Evolutionary conservation across 345 rosid species (phyloP), one percentile per base, ranked within the genome.

Genomic region (Citrus reticulata): DNA sequence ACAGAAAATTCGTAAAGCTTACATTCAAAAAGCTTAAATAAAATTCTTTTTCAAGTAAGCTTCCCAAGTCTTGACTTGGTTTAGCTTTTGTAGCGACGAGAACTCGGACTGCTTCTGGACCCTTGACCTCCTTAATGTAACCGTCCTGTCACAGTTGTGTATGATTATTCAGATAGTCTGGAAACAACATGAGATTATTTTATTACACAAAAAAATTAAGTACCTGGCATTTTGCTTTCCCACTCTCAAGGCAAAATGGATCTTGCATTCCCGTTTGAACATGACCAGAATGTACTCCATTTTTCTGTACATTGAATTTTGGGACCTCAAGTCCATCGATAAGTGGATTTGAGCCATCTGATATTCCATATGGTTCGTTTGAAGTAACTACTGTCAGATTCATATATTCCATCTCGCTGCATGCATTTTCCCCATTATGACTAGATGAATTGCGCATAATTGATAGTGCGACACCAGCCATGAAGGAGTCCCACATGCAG

Each of bases 401-500:
- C 90, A 93, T 93, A 51, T 86, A 95, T 81, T 93, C 93, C 98
- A 93, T 89, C 81, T 88, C 95, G 0, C 95, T 89, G 70, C 88
- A 93, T 66, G 93, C 93, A 68, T 93, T 93, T 83, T 89, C 91
- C 34, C 90, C 84, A 11, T 76, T 66, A 20, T 75, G 24, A 5
- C 66, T 84, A 27, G 63, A 74, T 27, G 81, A 81, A 61, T 84
- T 90, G 8, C 81, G 79, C 95, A 95, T 90, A 70, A 82, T 88
- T 49, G 99, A 95, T 73, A 88, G 88, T 24, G 93, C 99, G 5
- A 95, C 95, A 40, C 99, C 97, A 6, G 92, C 82, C 60, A 89
- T 83, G 72, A 95, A 95, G 13, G 99, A 92, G 68, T 93, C 98
- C 99, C 99, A 95, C 99, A 95, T 92, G 89, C 84, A 93, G 78